A percentile compares a stretch with the other conserved stretches of the same genome.
Conservation (phyloP, 108 stramenopile species). For the Mediolabrus comicus region DNA sequence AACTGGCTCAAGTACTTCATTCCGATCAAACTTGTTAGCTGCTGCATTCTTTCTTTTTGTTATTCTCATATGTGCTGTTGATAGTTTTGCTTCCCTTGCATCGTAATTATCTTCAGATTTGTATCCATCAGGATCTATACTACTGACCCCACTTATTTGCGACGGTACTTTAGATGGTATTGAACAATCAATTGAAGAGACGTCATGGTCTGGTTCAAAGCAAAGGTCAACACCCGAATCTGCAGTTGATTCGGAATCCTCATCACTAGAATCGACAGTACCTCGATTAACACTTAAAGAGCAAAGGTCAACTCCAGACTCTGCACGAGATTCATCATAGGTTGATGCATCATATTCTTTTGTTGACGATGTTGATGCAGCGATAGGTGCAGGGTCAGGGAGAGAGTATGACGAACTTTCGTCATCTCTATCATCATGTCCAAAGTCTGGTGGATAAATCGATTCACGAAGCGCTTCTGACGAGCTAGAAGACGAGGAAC, state of each 20-base stretch:
- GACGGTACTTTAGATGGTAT: slow-evolving; percentile 10
- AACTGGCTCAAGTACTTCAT: background rate
- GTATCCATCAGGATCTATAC: slow-evolving; percentile 39
- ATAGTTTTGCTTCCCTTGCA: background rate
- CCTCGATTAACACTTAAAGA: too few species aligned
- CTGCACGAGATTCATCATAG: background rate
- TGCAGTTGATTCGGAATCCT: slow-evolving; percentile 4
- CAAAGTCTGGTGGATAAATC: background rate
- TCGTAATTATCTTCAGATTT: slow-evolving; percentile 32
- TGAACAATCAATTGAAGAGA: slow-evolving; percentile 32
- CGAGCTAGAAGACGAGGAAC: slow-evolving; percentile 6
- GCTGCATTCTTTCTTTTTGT: background rate
- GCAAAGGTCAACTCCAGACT: background rate
- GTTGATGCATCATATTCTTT: background rate
- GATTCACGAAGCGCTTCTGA: background rate
- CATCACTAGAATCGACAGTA: background rate
- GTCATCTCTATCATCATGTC: background rate
- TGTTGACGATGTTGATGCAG: background rate
- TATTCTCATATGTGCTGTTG: background rate
- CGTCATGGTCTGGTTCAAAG: slow-evolving; percentile 28
- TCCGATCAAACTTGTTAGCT: background rate
- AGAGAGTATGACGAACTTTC: slow-evolving; percentile 16
- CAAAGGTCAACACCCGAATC: slow-evolving; percentile 7
- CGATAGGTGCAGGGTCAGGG: slow-evolving; percentile 12
- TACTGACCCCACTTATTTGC: background rate